These are phyloP conservation scores for Coelastrella sp. DNA, from an alignment of 139 green algal species.

Conservation along the genomic window DNA sequence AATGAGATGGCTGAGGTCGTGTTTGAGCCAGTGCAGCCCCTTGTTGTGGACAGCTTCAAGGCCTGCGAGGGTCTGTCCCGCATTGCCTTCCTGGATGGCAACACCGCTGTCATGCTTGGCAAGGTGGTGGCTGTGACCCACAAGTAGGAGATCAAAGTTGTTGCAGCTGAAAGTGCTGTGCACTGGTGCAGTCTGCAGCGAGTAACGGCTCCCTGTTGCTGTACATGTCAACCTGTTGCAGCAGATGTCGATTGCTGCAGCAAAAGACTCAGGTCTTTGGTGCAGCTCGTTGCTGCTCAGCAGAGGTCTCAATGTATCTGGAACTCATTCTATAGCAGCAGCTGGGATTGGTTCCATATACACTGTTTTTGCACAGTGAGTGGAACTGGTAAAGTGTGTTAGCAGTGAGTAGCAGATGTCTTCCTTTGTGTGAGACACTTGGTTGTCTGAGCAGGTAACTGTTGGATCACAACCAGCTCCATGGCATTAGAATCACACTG, in stretches of 20 bases:
- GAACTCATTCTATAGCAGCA: constrained; percentile 28
- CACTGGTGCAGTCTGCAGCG: constrained; percentile 6
- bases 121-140: constrained; percentile 81
- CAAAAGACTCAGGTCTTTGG: neutral
- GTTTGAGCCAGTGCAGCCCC: constrained; percentile 88
- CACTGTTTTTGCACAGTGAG: too few species aligned
- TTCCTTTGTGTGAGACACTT: neutral
- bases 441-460: neutral
- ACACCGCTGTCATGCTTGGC: constrained; percentile 96
- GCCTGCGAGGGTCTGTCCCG: constrained; percentile 93
- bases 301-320: neutral
- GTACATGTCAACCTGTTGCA: neutral
- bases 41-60: constrained; percentile 94
- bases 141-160: constrained; percentile 61
- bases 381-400: neutral
- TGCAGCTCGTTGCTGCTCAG: neutral
- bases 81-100: constrained; percentile 95
- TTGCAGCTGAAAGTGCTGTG: neutral
- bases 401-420: neutral
- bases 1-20: constrained; percentile 93
- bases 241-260: neutral
- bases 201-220: neutral
- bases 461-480: neutral
- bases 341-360: constrained; percentile 36
- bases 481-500: neutral